Evolutionary conservation across 1,284 basidiomycete species (phyloP).

Genomic region (Fistulinella staudtii): DNA sequence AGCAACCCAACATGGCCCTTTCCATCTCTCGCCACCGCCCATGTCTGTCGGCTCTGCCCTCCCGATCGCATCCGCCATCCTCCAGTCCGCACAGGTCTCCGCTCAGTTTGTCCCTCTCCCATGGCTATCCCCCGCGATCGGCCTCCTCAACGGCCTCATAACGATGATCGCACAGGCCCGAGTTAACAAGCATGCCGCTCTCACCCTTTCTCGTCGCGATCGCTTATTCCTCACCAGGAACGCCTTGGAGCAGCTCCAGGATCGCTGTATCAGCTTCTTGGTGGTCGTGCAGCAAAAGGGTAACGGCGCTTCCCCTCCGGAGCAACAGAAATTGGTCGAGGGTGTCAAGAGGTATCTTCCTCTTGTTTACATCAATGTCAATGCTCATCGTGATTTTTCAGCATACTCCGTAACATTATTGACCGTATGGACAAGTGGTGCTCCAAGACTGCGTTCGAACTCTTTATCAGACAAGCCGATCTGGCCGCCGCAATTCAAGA

Average conservation of each 20-base stretch:
- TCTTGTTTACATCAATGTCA: not conserved
- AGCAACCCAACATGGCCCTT: constrained; percentile 18
- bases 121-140: constrained; percentile 41
- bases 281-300: constrained; percentile 22
- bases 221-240: constrained; percentile 26
- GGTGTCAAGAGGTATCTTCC: constrained; percentile 23
- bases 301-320: constrained; percentile 14
- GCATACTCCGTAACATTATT: constrained; percentile 38
- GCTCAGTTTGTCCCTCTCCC: constrained; percentile 49
- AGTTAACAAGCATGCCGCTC: constrained; percentile 39
- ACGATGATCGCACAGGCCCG: constrained; percentile 45
- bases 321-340: constrained; percentile 20
- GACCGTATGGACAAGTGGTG: constrained; percentile 41
- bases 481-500: constrained; percentile 40
- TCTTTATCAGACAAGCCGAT: constrained; percentile 43
- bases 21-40: not conserved
- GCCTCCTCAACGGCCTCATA: constrained; percentile 39
- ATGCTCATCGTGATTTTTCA: constrained; percentile 19
- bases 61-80: constrained; percentile 9
- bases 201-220: not conserved
- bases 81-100: constrained; percentile 37
- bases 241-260: constrained; percentile 41
- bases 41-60: constrained; percentile 25
- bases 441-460: constrained; percentile 33
- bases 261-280: constrained; percentile 35